Base-by-base conservation (phyloP, 83 land plant species). In the Diphasiastrum complanatum region DNA sequence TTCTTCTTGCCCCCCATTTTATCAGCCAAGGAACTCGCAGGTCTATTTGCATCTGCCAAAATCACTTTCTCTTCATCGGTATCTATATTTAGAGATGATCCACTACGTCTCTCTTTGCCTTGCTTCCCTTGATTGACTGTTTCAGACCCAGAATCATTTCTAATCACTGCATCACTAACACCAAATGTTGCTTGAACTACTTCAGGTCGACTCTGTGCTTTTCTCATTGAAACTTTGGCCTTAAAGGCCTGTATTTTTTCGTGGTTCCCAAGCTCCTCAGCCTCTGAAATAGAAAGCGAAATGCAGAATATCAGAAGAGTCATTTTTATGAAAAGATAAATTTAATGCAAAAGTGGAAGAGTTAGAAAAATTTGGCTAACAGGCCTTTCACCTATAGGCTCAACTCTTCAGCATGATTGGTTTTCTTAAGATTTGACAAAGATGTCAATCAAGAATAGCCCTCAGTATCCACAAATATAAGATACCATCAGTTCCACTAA, bases 1-100 rank as follows among this genome's bases (percentile, higher is more conserved):
- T 93, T 93, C 66, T 93, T 93, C 64, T 71, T 78, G 36, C 69
- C 60, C 10, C 58, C 50, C 40, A 51, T 61, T 10, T 28, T 36
- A 8, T 43, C 28, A 38, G 23, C 45, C 1, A 33, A 10, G 14
- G 43, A 2, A 34, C 25, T 51, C 4, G 50, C 68, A 27, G 28
- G 51, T 31, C 37, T 58, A 65, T 45, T 54, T 14, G 43, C 33
- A 53, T 19, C 10, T 4, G 41, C 59, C 41, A 51, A 56, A 38
- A 23, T 35, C 43, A 14, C 27, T 36, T 33, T 22, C 29, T 23
- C 24, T 29, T 32, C 32, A 50, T 50, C 48, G 46, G 29, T n/a
- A 45, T 50, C 48, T 29, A 45, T 27, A 30, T 32, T 0, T 53
- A 36, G 53, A 53, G n/a, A n/a, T n/a, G n/a, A n/a, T n/a, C n/a